Evolutionary conservation across 2,329 filamentous ascomycete genomes (phyloP), one percentile per base, ranked within the genome.

Genomic region (Aspergillus novofumigatus): DNA sequence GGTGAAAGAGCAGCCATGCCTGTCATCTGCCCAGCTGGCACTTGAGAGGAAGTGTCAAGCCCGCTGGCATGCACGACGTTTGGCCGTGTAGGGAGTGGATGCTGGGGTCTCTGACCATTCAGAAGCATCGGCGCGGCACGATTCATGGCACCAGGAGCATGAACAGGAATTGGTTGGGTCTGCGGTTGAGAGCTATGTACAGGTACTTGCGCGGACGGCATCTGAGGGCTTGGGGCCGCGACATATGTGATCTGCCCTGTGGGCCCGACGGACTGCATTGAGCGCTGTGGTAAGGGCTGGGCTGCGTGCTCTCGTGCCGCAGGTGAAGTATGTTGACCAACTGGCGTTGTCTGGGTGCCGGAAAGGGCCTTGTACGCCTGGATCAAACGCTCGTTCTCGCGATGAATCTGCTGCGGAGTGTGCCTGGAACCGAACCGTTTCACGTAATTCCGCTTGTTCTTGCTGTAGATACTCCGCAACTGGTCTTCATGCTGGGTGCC

Each of bases 371-470:
- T 47, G 21, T 47, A 47, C 3, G 44, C n/a, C 23, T 23, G 44
- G 10, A 47, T 47, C 5, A 47, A 23, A 23, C 14, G 21, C 10
- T 47, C 44, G 11, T 47, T 47, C 44, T 47, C 44, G 21, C 25
- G 29, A 41, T 59, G 58, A 45, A 60, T 60, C 23, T 59, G 57
- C 45, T 55, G 35, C 5, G n/a, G 7, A 11, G 52, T 20, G 2
- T 56, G 10, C 10, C 23, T n/a, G 47, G 56, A 26, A 38, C 32
- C n/a, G 49, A 52, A 54, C 29, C 67, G 65, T 20, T 57, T 58
- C 10, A 52, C 45, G 57, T 64, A 67, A 45, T 60, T 60, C 21
- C 51, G 42, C 44, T 61, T 52, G 54, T 70, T 64, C n/a, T 53
- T 55, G 20, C 56, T 38, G 58, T 64, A 67, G 42, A 66, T 54